Conservation (phyloP, 495 filamentous ascomycete species). For the Aspergillus diversus region DNA sequence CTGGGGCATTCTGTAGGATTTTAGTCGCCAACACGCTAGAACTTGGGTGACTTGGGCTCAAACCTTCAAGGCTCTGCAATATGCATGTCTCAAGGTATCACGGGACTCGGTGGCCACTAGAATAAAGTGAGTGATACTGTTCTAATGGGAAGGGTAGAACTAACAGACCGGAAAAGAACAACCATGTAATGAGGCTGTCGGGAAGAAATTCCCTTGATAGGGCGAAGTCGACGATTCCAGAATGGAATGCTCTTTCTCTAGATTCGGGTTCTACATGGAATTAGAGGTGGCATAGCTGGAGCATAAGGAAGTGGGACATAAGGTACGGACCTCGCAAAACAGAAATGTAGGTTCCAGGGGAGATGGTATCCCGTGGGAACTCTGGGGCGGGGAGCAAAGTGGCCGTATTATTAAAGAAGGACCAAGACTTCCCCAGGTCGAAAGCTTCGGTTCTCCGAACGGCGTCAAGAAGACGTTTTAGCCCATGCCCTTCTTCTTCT, state of each 20-base stretch:
- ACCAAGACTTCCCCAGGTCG: slow-evolving; percentile 61
- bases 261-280: slow-evolving; percentile 42
- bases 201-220: slow-evolving; percentile 60
- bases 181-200: slow-evolving; percentile 74
- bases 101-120: slow-evolving; percentile 61
- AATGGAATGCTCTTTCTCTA: slow-evolving; percentile 66
- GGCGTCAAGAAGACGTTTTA: slow-evolving; percentile 66
- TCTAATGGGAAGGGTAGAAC: slow-evolving; percentile 14
- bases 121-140: slow-evolving; percentile 18
- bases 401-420: slow-evolving; percentile 60
- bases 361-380: slow-evolving; percentile 40
- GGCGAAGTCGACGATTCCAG: slow-evolving; percentile 67
- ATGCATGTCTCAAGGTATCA: slow-evolving; percentile 66
- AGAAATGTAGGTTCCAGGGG: slow-evolving; percentile 29
- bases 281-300: slow-evolving; percentile 18
- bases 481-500: slow-evolving; percentile 53
- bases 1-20: slow-evolving; percentile 23
- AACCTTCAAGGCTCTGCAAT: slow-evolving; percentile 58
- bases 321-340: slow-evolving; percentile 41
- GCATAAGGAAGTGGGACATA: neutral
- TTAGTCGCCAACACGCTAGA: slow-evolving; percentile 1
- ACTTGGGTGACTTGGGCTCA: slow-evolving; percentile 13
- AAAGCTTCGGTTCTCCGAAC: slow-evolving; percentile 76
- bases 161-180: slow-evolving; percentile 63
- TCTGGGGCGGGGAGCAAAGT: slow-evolving; percentile 36